A percentile compares a stretch with the other conserved stretches of the same genome.
Evolutionary conservation across 208 protist species (phyloP).

Genomic region (Porcisia hertigi): DNA sequence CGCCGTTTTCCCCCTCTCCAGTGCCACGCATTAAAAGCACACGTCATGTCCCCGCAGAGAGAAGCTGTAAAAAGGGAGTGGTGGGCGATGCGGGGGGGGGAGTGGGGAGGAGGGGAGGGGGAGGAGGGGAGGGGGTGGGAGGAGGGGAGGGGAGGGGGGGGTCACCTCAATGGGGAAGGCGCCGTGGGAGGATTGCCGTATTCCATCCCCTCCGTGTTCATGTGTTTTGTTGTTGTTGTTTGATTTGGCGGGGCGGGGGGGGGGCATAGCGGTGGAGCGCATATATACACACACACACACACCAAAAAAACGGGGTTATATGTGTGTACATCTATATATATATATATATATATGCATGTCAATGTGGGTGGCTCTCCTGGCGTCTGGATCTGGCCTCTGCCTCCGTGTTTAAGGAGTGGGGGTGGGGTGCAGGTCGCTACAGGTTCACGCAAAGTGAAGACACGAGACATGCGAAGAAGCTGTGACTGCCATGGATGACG

Average conservation of each 20-base stretch:
- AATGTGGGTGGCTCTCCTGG: not conserved
- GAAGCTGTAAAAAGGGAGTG: too few relatives aligned
- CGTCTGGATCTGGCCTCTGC: not conserved
- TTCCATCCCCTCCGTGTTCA: not conserved
- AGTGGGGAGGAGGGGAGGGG: not conserved
- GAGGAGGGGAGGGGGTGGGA: not conserved
- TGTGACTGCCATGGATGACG: not conserved
- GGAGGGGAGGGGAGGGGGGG: not conserved
- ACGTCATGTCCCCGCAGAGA: not conserved
- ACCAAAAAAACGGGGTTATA: too few relatives aligned
- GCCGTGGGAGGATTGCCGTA: not conserved
- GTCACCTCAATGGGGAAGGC: not conserved
- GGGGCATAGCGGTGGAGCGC: too few relatives aligned
- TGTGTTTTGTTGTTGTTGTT: not conserved
- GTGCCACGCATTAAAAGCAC: not conserved
- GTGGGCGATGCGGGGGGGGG: too few relatives aligned
- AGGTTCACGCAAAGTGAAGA: not conserved
- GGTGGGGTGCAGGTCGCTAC: not conserved
- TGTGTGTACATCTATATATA: slow-evolving; percentile 3
- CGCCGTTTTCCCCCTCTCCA: not conserved
- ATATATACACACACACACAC: too few relatives aligned
- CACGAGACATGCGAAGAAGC: not conserved
- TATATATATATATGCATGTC: not conserved
- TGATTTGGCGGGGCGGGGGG: not conserved
- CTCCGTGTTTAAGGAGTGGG: not conserved